A percentile compares a stretch with the other conserved stretches of the same genome.
Conservation (phyloP, 352 stramenopile genomes). For the Phytopythium aichiense region DNA sequence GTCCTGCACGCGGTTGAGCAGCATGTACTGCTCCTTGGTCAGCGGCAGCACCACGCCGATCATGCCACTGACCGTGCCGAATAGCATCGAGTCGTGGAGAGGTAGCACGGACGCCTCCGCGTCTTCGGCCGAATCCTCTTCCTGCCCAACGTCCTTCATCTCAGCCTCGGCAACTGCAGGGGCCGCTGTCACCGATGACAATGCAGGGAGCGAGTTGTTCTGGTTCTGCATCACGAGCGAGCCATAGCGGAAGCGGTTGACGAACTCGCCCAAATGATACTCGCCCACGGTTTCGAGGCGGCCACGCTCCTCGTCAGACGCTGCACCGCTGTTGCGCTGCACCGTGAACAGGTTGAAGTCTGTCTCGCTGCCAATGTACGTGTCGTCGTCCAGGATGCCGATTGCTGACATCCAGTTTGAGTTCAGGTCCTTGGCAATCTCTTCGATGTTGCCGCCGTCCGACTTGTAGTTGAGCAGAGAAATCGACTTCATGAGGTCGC, state of each 20-base stretch:
- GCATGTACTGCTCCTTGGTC: constrained; percentile 89
- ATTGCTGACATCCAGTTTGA: constrained; percentile 96
- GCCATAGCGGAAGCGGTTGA: constrained; percentile 94
- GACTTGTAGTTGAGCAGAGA: constrained; percentile 94
- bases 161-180: constrained; percentile 13
- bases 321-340: constrained; percentile 89
- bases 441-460: constrained; percentile 89
- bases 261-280: constrained; percentile 95
- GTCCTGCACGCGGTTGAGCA: constrained; percentile 88
- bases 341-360: constrained; percentile 96
- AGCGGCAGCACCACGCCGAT: constrained; percentile 92
- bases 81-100: constrained; percentile 74
- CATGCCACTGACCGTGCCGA: constrained; percentile 95
- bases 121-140: neutral
- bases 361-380: constrained; percentile 94
- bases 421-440: constrained; percentile 96
- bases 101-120: neutral
- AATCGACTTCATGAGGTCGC: constrained; percentile 97
- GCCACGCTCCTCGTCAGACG: constrained; percentile 91
- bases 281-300: constrained; percentile 92
- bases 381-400: constrained; percentile 92
- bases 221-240: constrained; percentile 94
- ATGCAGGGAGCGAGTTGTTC: constrained; percentile 7
- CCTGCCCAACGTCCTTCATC: constrained; percentile 50
- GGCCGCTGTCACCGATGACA: neutral